Evolutionary conservation across 2,329 filamentous ascomycete genomes (phyloP).

Genomic region (Talaromyces rugulosus): DNA sequence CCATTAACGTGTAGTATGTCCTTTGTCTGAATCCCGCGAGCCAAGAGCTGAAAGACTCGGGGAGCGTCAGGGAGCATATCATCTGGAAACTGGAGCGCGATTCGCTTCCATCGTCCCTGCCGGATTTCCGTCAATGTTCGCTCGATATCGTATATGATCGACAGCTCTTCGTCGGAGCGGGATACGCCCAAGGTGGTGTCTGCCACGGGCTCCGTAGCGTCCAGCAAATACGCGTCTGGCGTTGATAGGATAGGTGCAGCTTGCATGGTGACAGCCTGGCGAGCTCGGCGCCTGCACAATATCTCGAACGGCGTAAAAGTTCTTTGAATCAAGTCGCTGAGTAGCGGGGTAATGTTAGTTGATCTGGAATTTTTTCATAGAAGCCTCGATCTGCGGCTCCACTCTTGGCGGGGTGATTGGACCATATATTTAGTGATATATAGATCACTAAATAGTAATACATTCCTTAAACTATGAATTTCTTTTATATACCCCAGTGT

Average conservation of each 20-base stretch:
- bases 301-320: background rate
- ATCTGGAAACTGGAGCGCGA: slow-evolving; percentile 95
- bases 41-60: slow-evolving; percentile 67
- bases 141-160: slow-evolving; percentile 76
- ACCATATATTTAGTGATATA: too few species aligned
- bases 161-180: slow-evolving; percentile 65
- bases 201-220: slow-evolving; percentile 45
- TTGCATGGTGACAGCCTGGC: slow-evolving; percentile 21
- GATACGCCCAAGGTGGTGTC: slow-evolving; percentile 22
- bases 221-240: slow-evolving; percentile 58
- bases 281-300: background rate
- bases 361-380: slow-evolving; percentile 7
- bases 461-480: background rate
- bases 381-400: background rate
- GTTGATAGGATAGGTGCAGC: slow-evolving; percentile 59
- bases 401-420: background rate
- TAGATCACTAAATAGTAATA: background rate
- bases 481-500: background rate
- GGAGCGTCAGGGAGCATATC: slow-evolving; percentile 84
- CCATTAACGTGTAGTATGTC: slow-evolving; percentile 11
- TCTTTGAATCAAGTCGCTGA: background rate
- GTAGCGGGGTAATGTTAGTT: slow-evolving; percentile 9
- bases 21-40: slow-evolving; percentile 43
- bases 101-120: slow-evolving; percentile 65
- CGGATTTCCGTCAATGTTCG: slow-evolving; percentile 73